phyloP scores from a whole-genome alignment of 306 rosid species.

The Casuarina equisetifolia region DNA sequence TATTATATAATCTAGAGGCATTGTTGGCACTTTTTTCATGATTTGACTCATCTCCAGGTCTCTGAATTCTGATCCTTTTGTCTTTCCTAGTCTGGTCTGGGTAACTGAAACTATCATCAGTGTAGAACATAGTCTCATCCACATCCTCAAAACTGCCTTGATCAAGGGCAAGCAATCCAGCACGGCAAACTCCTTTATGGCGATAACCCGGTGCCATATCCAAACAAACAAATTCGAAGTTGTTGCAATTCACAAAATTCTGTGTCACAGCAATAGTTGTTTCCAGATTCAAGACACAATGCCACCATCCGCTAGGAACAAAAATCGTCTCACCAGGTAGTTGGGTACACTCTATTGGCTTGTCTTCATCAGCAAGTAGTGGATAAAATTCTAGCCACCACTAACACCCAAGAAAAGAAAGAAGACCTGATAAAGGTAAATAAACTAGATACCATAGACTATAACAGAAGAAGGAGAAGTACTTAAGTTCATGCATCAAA shows the following conservation, averaged over 20 bases:
- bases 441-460: slow-evolving; percentile 6
- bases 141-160: slow-evolving; percentile 52
- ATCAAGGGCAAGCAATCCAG: slow-evolving; percentile 89
- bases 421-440: slow-evolving; percentile 15
- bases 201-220: slow-evolving; percentile 98
- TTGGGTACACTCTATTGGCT: slow-evolving; percentile 96
- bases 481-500: slow-evolving; percentile 20
- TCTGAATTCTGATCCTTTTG: slow-evolving; percentile 59
- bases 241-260: slow-evolving; percentile 80
- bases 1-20: slow-evolving; percentile 47
- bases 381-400: slow-evolving; percentile 99
- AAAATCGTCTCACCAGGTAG: slow-evolving; percentile 95
- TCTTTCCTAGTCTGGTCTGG: slow-evolving; percentile 62
- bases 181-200: slow-evolving; percentile 98
- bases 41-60: slow-evolving; percentile 48
- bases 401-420: slow-evolving; percentile 46
- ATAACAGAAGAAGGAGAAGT: slow-evolving; percentile 16
- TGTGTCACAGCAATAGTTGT: slow-evolving; percentile 93
- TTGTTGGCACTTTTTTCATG: slow-evolving; percentile 30
- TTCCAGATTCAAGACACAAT: slow-evolving; percentile 92
- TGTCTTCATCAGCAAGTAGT: slow-evolving; percentile 96
- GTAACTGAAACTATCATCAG: slow-evolving; percentile 31
- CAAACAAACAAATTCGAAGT: slow-evolving; percentile 92
- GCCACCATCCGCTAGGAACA: slow-evolving; percentile 99
- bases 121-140: slow-evolving; percentile 32